Percentiles rank a stretch among this genome's conserved stretches.
Evolutionary conservation across 2,329 filamentous ascomycete genomes (phyloP).

Genomic region (Colletotrichum lupini): DNA sequence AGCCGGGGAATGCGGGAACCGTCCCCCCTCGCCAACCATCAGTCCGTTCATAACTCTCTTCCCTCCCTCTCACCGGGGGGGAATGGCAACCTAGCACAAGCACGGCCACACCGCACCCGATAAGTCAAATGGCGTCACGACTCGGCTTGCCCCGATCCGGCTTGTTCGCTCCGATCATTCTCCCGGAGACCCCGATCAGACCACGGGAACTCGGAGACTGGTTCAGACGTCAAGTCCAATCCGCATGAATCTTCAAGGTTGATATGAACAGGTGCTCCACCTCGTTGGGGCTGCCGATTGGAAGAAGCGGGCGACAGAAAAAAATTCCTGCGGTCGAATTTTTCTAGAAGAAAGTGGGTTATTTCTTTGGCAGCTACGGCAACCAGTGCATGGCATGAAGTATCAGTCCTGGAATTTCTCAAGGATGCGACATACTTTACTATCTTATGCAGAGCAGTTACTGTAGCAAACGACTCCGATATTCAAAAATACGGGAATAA

Average conservation of each 20-base stretch:
- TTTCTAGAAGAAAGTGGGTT: constrained; percentile 10
- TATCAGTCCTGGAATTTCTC: no score
- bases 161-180: background rate
- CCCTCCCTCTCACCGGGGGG: background rate
- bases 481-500: no score
- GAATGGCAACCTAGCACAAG: background rate
- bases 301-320: background rate
- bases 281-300: background rate
- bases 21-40: background rate
- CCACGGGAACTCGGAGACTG: no score
- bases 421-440: no score
- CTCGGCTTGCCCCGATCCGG: constrained; percentile 2
- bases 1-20: background rate
- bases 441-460: no score
- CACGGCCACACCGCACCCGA: no score
- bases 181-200: background rate
- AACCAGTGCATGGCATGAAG: background rate
- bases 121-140: constrained; percentile 11
- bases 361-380: background rate
- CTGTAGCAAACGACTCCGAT: no score
- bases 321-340: background rate
- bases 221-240: background rate
- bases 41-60: background rate
- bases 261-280: background rate
- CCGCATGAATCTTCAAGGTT: background rate